These are phyloP conservation scores for Podospora didyma DNA, from an alignment of 495 filamentous ascomycete species.

Conservation along the genomic window DNA sequence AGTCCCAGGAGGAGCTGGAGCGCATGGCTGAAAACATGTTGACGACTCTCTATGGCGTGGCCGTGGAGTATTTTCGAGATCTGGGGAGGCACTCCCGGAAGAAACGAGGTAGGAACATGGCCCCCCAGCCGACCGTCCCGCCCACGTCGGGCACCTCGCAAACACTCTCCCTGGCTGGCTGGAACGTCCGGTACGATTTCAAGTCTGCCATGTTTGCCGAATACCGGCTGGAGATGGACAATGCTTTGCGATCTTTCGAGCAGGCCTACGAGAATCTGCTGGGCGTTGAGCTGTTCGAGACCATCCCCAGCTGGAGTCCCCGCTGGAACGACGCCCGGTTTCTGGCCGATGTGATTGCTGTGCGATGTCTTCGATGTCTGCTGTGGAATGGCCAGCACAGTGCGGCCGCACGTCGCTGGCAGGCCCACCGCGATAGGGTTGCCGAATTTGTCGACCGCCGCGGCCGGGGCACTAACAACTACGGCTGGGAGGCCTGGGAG, in stretches of 20 bases:
- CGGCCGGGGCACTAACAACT: constrained; percentile 76
- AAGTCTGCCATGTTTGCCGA: constrained; percentile 88
- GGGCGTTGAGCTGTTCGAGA: constrained; percentile 75
- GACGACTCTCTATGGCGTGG: constrained; percentile 60
- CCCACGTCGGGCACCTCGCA: constrained; percentile 78
- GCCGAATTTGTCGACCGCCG: constrained; percentile 72
- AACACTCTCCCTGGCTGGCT: constrained; percentile 76
- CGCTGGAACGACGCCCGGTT: constrained; percentile 83
- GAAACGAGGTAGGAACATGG: constrained; percentile 69
- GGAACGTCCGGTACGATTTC: constrained; percentile 90
- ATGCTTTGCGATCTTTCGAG: constrained; percentile 75
- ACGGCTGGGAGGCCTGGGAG: constrained; percentile 87
- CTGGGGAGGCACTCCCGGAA: constrained; percentile 81
- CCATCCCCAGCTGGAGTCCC: constrained; percentile 79
- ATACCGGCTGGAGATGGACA: constrained; percentile 86
- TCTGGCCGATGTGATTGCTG: constrained; percentile 71
- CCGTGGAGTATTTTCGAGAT: constrained; percentile 85
- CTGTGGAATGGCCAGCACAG: constrained; percentile 73
- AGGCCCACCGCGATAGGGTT: constrained; percentile 63
- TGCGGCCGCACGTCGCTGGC: constrained; percentile 71
- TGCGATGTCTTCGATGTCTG: constrained; percentile 75
- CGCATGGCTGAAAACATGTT: constrained; percentile 54
- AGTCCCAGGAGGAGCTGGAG: constrained; percentile 55
- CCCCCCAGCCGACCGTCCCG: constrained; percentile 79
- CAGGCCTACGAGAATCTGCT: constrained; percentile 79